These are phyloP conservation scores for Sextonia rubra DNA, from an alignment of 164 flowering plant species.

Conservation along the genomic window DNA sequence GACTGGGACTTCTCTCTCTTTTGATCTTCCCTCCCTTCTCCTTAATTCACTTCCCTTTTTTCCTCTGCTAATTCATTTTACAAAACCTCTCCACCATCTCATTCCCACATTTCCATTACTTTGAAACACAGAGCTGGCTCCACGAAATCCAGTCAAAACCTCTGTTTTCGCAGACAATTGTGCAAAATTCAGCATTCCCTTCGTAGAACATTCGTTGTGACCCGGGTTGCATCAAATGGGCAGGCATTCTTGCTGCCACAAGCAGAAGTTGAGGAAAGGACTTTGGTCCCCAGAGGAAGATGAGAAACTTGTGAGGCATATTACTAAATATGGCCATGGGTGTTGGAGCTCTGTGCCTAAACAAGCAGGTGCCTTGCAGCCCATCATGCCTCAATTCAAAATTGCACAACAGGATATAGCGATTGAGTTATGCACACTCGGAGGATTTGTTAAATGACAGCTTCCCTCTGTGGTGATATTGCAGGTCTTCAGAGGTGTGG, in stretches of 20 bases:
- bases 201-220: too few relatives aligned
- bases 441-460: neutral
- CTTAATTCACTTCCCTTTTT: constrained; percentile 31
- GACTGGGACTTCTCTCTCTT: constrained; percentile 23
- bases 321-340: constrained; percentile 88
- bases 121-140: neutral
- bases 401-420: neutral
- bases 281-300: constrained; percentile 97
- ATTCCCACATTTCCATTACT: constrained; percentile 13
- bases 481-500: constrained; percentile 84
- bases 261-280: constrained; percentile 91
- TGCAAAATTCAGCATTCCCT: neutral
- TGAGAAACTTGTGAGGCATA: constrained; percentile 72
- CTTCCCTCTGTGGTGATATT: constrained; percentile 3
- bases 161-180: constrained; percentile 2
- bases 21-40: constrained; percentile 33
- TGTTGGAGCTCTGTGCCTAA: constrained; percentile 98
- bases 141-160: constrained; percentile 5
- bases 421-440: neutral
- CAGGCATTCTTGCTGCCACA: constrained; percentile 91
- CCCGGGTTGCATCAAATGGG: constrained; percentile 41
- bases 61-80: constrained; percentile 12
- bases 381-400: neutral
- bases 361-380: constrained; percentile 52
- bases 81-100: constrained; percentile 9